phyloP scores from a whole-genome alignment of 352 stramenopile genomes.

The Phytophthora tentaculata region DNA sequence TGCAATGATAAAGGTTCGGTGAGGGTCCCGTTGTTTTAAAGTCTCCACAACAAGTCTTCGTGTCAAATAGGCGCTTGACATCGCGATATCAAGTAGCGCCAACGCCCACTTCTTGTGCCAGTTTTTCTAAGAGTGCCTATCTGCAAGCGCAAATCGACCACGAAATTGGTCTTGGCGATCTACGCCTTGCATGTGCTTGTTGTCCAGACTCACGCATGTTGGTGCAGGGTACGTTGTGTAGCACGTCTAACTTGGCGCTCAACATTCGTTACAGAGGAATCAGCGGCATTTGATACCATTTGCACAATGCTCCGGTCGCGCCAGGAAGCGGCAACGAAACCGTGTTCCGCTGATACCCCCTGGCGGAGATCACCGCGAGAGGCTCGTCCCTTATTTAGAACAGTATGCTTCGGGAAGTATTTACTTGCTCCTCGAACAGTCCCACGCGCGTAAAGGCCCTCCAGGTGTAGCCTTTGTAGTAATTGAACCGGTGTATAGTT shows the following conservation, averaged over 20 bases:
- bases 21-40: no score
- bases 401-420: constrained; percentile 30
- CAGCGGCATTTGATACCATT: constrained; percentile 31
- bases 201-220: constrained; percentile 16
- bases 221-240: constrained; percentile 6
- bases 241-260: constrained; percentile 11
- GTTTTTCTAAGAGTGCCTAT: constrained; percentile 17
- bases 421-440: constrained; percentile 26
- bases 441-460: constrained; percentile 23
- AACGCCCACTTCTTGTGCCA: constrained; percentile 23
- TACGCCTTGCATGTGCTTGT: constrained; percentile 17
- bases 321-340: constrained; percentile 33
- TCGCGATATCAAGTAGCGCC: constrained; percentile 15
- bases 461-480: constrained; percentile 21
- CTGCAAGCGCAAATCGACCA: constrained; percentile 10
- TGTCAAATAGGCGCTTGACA: constrained; percentile 5
- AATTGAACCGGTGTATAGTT: constrained; percentile 42
- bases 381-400: constrained; percentile 16
- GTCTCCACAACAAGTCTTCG: no score
- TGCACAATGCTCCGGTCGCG: constrained; percentile 30
- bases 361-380: constrained; percentile 13
- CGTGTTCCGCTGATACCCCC: constrained; percentile 16
- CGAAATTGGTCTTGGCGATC: constrained; percentile 18
- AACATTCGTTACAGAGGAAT: constrained; percentile 22
- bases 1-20: constrained; percentile 13